These are phyloP conservation scores for Anastatica hierochuntica DNA, from an alignment of 345 rosid species.

Conservation along the genomic window DNA sequence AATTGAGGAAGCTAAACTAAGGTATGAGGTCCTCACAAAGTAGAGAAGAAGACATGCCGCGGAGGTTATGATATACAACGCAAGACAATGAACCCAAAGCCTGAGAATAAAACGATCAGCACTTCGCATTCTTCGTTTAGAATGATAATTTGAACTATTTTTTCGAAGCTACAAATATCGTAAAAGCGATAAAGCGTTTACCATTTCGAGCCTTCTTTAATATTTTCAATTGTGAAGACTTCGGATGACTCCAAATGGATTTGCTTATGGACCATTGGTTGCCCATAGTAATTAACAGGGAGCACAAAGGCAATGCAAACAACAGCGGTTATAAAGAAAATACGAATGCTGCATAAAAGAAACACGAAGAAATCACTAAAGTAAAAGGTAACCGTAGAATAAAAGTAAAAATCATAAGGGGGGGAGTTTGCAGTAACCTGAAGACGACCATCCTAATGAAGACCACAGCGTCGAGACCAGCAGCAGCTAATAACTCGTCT, in stretches of 20 bases:
- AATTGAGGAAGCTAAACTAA: background rate
- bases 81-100: slow-evolving; percentile 83
- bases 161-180: too few relatives aligned
- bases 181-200: too few relatives aligned
- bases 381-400: too few relatives aligned
- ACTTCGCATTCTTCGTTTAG: too few relatives aligned
- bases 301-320: slow-evolving; percentile 61
- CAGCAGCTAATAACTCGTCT: slow-evolving; percentile 57
- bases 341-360: slow-evolving; percentile 75
- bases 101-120: too few relatives aligned
- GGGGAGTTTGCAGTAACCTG: too few relatives aligned
- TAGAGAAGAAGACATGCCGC: slow-evolving; percentile 51
- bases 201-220: slow-evolving; percentile 73
- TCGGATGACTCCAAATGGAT: slow-evolving; percentile 48
- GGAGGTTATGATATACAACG: slow-evolving; percentile 61
- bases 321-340: slow-evolving; percentile 62
- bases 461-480: slow-evolving; percentile 78
- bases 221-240: slow-evolving; percentile 70
- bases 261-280: slow-evolving; percentile 44
- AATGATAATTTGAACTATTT: too few relatives aligned
- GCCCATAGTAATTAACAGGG: slow-evolving; percentile 81
- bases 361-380: too few relatives aligned
- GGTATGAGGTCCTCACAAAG: slow-evolving; percentile 52
- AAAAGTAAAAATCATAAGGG: too few relatives aligned
- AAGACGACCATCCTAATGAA: slow-evolving; percentile 65